Evolutionary conservation across 257 asterid species (phyloP).

Genomic region (Solanum bulbocastanum): DNA sequence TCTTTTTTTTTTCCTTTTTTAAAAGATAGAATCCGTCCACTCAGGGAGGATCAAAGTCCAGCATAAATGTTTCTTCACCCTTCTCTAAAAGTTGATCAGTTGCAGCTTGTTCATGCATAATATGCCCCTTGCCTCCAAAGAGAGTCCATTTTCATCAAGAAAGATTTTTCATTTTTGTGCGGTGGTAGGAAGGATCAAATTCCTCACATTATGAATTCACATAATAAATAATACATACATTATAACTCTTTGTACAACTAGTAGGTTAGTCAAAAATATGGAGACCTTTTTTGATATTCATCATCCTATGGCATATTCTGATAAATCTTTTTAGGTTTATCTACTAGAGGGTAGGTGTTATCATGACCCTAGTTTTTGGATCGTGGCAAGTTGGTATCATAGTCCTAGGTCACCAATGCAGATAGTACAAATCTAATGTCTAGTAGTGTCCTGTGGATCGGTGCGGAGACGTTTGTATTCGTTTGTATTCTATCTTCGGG

Average conservation of each 20-base stretch:
- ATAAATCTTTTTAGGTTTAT: neutral
- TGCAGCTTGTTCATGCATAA: neutral
- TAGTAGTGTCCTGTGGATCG: neutral
- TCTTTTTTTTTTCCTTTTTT: no score
- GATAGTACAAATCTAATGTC: neutral
- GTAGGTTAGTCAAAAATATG: neutral
- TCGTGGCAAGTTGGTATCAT: neutral
- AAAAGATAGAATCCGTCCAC: neutral
- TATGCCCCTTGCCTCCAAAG: neutral
- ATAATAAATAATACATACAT: no score
- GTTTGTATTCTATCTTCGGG: neutral
- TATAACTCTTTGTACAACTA: neutral
- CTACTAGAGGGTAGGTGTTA: neutral
- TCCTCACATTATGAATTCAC: neutral
- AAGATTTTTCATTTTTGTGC: no score
- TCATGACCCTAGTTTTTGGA: neutral
- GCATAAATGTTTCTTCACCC: no score
- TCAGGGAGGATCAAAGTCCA: neutral
- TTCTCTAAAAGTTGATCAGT: neutral
- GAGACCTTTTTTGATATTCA: neutral
- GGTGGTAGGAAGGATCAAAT: neutral
- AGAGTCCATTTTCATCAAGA: neutral
- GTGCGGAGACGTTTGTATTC: no score
- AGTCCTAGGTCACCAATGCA: neutral
- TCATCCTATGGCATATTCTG: neutral